Conservation (phyloP, 1,139 yeast species). For the Spathaspora sp. region DNA sequence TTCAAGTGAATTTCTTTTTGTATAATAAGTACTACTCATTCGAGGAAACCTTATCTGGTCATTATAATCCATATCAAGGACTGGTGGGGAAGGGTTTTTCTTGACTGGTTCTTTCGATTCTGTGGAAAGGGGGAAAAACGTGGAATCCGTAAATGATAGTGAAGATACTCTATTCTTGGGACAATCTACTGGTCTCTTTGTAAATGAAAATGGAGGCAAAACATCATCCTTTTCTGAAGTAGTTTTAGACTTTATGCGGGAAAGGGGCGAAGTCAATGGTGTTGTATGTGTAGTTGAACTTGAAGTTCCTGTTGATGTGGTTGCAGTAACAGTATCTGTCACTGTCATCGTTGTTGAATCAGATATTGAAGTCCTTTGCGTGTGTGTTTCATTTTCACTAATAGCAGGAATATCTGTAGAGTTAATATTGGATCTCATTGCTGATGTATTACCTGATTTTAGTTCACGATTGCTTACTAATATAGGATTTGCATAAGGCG, state of each 20-base stretch:
- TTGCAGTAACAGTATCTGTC: conserved; percentile 2
- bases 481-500: neutral
- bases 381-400: neutral
- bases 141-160: neutral
- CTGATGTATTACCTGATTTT: neutral
- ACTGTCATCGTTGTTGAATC: conserved; percentile 1
- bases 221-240: neutral
- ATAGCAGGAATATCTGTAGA: neutral
- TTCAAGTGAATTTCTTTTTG: conserved; percentile 15
- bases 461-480: neutral
- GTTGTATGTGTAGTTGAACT: conserved; percentile 5
- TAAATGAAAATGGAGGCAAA: conserved; percentile 38
- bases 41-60: conserved; percentile 48
- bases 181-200: conserved; percentile 35
- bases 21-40: conserved; percentile 31
- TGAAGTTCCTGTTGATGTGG: conserved; percentile 4
- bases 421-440: neutral
- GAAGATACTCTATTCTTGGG: conserved; percentile 5
- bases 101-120: conserved; percentile 1
- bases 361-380: conserved; percentile 1
- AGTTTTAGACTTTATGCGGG: neutral
- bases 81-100: neutral
- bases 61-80: conserved; percentile 34
- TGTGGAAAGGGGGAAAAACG: conserved; percentile 5
- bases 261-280: conserved; percentile 2